phyloP scores from a whole-genome alignment of 208 protist genomes.

The Trypanosomatidae sp. region DNA sequence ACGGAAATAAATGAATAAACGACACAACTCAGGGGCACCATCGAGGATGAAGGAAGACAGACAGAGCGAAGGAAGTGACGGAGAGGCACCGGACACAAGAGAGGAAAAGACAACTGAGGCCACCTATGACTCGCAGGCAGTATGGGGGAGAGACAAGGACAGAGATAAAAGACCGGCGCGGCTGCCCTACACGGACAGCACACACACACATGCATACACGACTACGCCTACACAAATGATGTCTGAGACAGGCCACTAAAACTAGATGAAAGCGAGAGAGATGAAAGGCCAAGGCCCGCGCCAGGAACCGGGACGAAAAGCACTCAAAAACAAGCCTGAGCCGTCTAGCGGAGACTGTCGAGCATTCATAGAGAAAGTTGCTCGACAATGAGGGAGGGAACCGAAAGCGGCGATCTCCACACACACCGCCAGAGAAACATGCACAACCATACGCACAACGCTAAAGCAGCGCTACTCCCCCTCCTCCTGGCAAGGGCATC shows the following conservation, averaged over 20 bases:
- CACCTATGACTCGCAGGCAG: not conserved
- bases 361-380: not conserved
- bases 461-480: not conserved
- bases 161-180: not conserved
- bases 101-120: not conserved
- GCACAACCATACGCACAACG: not conserved
- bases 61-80: not conserved
- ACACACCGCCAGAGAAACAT: not conserved
- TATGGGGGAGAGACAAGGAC: not conserved
- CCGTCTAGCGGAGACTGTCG: not conserved
- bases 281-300: not conserved
- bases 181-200: not conserved
- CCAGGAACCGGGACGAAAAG: not conserved
- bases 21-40: not conserved
- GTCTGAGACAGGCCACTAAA: not conserved
- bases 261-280: not conserved
- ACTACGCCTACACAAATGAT: not conserved
- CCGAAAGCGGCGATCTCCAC: not conserved
- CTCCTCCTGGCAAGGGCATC: not conserved
- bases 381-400: not conserved
- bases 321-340: not conserved
- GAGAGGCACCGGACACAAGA: not conserved
- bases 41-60: not conserved
- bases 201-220: not conserved
- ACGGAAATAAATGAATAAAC: not conserved